Conservation (phyloP, 495 filamentous ascomycete species). For the Xylaria palmicola region DNA sequence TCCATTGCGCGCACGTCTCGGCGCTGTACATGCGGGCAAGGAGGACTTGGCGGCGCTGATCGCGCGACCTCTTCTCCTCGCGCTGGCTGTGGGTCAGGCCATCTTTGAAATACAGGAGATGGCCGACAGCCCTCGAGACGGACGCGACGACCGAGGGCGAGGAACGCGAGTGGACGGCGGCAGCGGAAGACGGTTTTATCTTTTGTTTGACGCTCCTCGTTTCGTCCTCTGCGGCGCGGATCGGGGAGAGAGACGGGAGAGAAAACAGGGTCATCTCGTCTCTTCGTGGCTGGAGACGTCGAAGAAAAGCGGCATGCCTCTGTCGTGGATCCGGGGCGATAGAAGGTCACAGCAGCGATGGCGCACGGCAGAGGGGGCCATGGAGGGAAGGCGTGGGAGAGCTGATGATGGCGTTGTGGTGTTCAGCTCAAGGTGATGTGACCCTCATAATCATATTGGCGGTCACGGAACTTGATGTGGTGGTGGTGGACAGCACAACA, state of each 20-base stretch:
- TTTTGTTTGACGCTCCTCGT: neutral
- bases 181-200: neutral
- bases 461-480: neutral
- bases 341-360: constrained; percentile 15
- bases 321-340: constrained; percentile 5
- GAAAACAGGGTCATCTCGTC: constrained; percentile 29
- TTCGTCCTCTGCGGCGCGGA: constrained; percentile 9
- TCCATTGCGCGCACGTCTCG: constrained; percentile 63
- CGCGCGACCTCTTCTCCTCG: constrained; percentile 45
- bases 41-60: constrained; percentile 63
- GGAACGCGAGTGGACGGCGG: neutral
- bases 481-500: no score
- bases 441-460: neutral
- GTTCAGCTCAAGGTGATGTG: neutral
- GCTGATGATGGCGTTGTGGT: neutral
- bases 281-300: neutral
- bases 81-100: constrained; percentile 57
- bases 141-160: neutral
- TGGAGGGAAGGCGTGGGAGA: neutral
- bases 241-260: constrained; percentile 16
- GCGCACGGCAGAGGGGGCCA: constrained; percentile 7
- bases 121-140: constrained; percentile 21
- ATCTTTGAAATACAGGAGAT: constrained; percentile 40
- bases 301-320: neutral
- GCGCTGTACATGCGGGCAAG: constrained; percentile 63